Evolutionary conservation across 2,329 filamentous ascomycete species (phyloP).

Genomic region (Monascus ruber): DNA sequence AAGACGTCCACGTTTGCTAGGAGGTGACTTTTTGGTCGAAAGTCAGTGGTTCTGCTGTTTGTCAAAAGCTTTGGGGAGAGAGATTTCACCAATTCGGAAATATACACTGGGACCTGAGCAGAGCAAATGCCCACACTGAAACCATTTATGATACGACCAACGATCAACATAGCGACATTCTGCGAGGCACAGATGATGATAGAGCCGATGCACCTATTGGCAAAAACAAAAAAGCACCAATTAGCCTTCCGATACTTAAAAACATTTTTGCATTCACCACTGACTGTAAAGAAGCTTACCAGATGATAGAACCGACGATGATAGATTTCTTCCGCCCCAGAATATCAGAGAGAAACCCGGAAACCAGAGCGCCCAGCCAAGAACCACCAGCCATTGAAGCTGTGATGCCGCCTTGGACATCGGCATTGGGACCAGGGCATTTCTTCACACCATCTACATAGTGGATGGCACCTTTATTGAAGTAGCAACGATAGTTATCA

Average conservation of each 20-base stretch:
- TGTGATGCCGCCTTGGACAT: constrained; percentile 58
- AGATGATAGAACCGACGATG: constrained; percentile 41
- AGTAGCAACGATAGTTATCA: constrained; percentile 59
- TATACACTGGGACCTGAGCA: constrained; percentile 59
- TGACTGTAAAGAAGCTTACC: constrained; percentile 20
- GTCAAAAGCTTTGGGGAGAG: background rate
- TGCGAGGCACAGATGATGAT: constrained; percentile 53
- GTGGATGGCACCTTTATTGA: constrained; percentile 41
- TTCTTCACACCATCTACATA: constrained; percentile 18
- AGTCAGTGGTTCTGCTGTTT: background rate
- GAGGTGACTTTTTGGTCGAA: constrained; percentile 41
- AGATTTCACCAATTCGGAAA: constrained; percentile 47
- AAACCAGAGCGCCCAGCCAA: constrained; percentile 49
- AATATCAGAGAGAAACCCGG: constrained; percentile 44
- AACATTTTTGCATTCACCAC: too few relatives aligned
- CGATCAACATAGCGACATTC: constrained; percentile 59
- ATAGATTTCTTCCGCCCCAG: constrained; percentile 44
- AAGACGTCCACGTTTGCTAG: constrained; percentile 46
- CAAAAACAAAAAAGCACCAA: background rate
- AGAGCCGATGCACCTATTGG: constrained; percentile 39
- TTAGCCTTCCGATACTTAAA: too few relatives aligned
- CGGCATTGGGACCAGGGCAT: constrained; percentile 38
- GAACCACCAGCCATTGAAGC: constrained; percentile 65
- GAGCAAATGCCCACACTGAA: constrained; percentile 64
- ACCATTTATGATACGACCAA: constrained; percentile 60